Conservation (phyloP, 2,329 filamentous ascomycete species). For the Penicillium sp. region DNA sequence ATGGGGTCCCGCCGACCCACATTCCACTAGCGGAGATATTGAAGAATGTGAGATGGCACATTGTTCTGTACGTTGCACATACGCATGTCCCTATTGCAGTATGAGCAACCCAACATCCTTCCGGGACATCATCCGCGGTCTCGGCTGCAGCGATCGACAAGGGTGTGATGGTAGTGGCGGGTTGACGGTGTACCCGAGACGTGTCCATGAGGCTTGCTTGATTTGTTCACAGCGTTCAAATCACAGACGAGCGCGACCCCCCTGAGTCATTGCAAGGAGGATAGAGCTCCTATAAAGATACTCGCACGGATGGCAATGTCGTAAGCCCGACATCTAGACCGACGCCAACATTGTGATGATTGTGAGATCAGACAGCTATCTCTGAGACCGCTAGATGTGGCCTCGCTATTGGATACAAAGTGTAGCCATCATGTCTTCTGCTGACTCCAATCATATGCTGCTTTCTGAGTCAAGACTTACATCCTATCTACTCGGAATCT, state of each 20-base stretch:
- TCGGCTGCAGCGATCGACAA: constrained; percentile 10
- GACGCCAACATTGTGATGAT: not conserved
- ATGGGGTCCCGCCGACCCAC: constrained; percentile 9
- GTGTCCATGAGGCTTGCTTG: not conserved
- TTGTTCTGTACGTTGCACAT: not conserved
- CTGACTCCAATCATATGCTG: not conserved
- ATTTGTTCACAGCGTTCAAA: not conserved
- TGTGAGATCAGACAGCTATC: constrained; percentile 4
- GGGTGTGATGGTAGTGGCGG: constrained; percentile 8
- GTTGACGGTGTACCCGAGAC: constrained; percentile 11
- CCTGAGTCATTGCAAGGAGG: not conserved
- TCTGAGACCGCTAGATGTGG: constrained; percentile 4
- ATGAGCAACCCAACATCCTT: constrained; percentile 14
- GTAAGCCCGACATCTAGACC: constrained; percentile 6
- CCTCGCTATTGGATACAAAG: not conserved
- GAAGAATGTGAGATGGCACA: constrained; percentile 9
- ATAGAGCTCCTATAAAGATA: not conserved
- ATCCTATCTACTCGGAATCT: not conserved
- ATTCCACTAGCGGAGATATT: constrained; percentile 1
- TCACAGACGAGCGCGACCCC: not conserved
- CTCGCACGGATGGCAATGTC: constrained; percentile 3
- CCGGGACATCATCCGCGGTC: constrained; percentile 6
- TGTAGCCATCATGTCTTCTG: not conserved
- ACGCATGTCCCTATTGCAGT: constrained; percentile 6
- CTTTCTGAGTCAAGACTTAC: not conserved